These are phyloP conservation scores for Lithohypha guttulata DNA, from an alignment of 2,329 filamentous ascomycete genomes.

Conservation along the genomic window DNA sequence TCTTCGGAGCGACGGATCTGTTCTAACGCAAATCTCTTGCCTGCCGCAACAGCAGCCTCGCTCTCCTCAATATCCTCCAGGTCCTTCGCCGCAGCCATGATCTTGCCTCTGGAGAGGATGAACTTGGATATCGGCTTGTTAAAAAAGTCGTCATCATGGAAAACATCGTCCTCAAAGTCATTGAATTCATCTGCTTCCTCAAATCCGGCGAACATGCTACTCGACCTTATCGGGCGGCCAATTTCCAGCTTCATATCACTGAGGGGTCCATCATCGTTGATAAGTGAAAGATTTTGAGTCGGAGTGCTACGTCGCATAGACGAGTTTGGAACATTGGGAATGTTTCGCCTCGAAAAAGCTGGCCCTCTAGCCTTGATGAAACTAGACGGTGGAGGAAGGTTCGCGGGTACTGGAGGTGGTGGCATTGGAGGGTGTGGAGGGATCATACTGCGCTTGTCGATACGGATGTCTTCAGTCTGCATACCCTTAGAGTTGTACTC, in stretches of 20 bases:
- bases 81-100: conserved; percentile 29
- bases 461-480: conserved; percentile 84
- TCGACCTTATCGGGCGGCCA: conserved; percentile 62
- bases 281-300: conserved; percentile 12
- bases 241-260: conserved; percentile 46
- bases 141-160: conserved; percentile 36
- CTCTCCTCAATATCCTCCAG: conserved; percentile 30
- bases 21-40: conserved; percentile 17
- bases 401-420: conserved; percentile 54
- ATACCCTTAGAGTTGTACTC: conserved; percentile 48
- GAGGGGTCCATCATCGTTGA: conserved; percentile 65
- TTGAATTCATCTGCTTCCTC: conserved; percentile 50
- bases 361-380: conserved; percentile 23
- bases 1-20: conserved; percentile 20
- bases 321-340: conserved; percentile 22
- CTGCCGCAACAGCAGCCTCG: conserved; percentile 12
- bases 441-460: conserved; percentile 65
- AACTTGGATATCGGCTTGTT: conserved; percentile 36
- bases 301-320: conserved; percentile 21
- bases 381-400: conserved; percentile 27
- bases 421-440: conserved; percentile 63
- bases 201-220: conserved; percentile 79
- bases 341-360: background rate
- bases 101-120: conserved; percentile 32
- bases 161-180: conserved; percentile 19